Percentiles rank a stretch among this genome's conserved stretches.
Evolutionary conservation across 306 rosid genomes (phyloP).

Genomic region (Cotoneaster glaucophyllus): DNA sequence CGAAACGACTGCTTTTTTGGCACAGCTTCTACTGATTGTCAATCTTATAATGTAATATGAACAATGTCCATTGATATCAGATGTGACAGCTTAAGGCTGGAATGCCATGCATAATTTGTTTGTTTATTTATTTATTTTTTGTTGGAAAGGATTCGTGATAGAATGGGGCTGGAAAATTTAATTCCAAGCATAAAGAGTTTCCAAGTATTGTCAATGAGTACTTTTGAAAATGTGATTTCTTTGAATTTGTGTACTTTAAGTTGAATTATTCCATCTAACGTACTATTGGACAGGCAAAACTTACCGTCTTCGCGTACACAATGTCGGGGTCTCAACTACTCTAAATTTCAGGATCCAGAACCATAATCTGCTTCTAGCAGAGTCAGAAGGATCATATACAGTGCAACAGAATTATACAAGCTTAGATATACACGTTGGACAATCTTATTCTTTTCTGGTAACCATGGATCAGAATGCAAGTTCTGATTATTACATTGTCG

Average conservation of each 20-base stretch:
- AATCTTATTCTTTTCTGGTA: conserved; percentile 83
- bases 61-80: too few relatives aligned
- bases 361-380: conserved; percentile 90
- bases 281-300: conserved; percentile 65
- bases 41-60: too few relatives aligned
- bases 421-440: conserved; percentile 95
- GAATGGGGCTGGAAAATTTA: background rate
- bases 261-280: background rate
- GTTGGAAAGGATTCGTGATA: background rate
- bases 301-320: conserved; percentile 81
- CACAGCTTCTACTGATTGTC: too few relatives aligned
- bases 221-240: background rate
- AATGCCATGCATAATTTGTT: background rate
- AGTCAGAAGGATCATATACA: conserved; percentile 88
- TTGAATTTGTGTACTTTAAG: background rate
- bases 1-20: too few relatives aligned
- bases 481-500: conserved; percentile 87
- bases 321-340: conserved; percentile 90
- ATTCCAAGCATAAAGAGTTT: background rate
- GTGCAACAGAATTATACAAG: conserved; percentile 92
- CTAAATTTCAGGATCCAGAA: conserved; percentile 89
- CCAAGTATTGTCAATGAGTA: background rate
- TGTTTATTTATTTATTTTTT: background rate
- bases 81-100: background rate
- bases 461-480: conserved; percentile 93